phyloP scores from a whole-genome alignment of 257 asterid species.

The Solanum ossicruentum region DNA sequence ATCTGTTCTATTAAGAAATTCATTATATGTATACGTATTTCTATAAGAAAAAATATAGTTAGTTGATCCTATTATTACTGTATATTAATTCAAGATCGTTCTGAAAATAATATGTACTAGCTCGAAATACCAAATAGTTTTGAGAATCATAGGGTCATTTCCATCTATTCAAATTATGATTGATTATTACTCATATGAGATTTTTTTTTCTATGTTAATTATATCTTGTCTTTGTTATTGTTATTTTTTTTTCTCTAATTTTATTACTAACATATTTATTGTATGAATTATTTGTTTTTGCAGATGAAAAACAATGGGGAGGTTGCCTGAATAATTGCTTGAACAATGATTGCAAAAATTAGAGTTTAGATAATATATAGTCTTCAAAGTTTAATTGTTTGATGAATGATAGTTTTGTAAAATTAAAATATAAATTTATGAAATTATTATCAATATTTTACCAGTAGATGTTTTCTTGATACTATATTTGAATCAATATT shows the following conservation, averaged over 20 bases:
- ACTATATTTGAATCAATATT: neutral
- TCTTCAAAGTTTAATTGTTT: neutral
- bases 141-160: no score
- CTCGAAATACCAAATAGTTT: no score
- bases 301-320: neutral
- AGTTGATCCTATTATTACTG: no score
- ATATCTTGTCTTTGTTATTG: no score
- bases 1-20: no score
- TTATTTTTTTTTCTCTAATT: neutral
- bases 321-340: neutral
- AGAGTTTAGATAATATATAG: neutral
- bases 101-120: no score
- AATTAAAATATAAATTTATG: neutral
- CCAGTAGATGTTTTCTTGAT: neutral
- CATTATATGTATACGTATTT: no score
- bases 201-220: no score
- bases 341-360: neutral
- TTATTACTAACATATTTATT: neutral
- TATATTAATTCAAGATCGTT: neutral
- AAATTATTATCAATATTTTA: neutral
- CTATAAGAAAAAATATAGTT: no score
- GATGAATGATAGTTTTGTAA: neutral
- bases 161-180: neutral
- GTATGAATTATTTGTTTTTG: neutral
- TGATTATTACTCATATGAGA: neutral